Evolutionary conservation across 371 early-diverging fungal species (phyloP), one percentile per base, ranked within the genome.

Genomic region (Mortierella sp.): DNA sequence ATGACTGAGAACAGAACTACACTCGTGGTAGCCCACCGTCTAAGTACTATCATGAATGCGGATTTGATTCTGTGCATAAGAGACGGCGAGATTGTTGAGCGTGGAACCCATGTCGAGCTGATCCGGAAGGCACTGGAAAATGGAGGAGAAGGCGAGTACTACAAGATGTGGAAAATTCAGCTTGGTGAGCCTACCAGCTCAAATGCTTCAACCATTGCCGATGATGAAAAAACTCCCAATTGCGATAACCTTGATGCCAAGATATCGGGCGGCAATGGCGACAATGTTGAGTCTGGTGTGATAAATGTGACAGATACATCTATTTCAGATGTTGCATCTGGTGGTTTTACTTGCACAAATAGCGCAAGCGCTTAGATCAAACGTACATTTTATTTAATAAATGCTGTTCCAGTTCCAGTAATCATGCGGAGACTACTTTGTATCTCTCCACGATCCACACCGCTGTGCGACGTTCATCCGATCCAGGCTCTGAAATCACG

Each of bases 1-100:
- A 90, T 92, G 85, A 90, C 96, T 14, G 86, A 90, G 59, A 88
- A 94, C 78, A 88, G 98, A 62, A 98, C 99, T 5, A 97, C 99
- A 5, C 85, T 99, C 18, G 91, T 97, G 26, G 95, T 99, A 84
- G 98, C 98, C 1, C 98, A 98, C 84, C 93, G 98, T 28, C 84
- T 98, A 51, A 91, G 92, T 11, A 95, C 95, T 0, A 92, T 95
- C 62, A 88, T 93, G 20, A 87, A 93, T 62, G 93, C 94, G 10
- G 94, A 95, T 73, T 74, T 89, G 73, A 94, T 95, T 51, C 77
- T 95, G 39, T 94, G 94, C 2, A 85, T 95, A 54, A 88, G 92
- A 70, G 89, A 93, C 67, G 97, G 98, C 1, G 84, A 87, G 70
- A 93, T 97, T 45, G 93, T 93, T 12, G 97, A 98, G 78, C 88